A percentile compares a stretch with the other conserved stretches of the same genome.
These are phyloP conservation scores for Fusarium buharicum DNA, from an alignment of 2,329 filamentous ascomycete species.

Conservation along the genomic window DNA sequence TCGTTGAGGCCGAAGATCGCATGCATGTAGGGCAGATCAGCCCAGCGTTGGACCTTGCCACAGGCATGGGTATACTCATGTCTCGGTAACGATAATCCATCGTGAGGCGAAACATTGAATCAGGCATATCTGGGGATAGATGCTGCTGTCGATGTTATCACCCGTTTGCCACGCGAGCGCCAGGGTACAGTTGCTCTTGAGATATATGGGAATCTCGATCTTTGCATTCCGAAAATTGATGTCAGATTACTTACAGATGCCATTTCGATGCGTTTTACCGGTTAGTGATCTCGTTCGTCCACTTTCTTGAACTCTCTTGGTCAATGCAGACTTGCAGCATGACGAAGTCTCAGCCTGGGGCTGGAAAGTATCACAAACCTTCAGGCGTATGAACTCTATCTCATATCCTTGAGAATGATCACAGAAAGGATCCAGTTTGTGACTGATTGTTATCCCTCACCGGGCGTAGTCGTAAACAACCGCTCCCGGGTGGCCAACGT, in stretches of 20 bases:
- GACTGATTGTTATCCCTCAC: not conserved
- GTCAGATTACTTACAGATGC: not conserved
- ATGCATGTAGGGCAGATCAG: slow-evolving; percentile 1
- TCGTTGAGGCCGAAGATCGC: not conserved
- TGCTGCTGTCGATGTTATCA: slow-evolving; percentile 1
- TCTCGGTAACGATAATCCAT: slow-evolving; percentile 8
- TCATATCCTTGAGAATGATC: too few relatives aligned
- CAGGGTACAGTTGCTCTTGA: not conserved
- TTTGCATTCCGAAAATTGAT: not conserved
- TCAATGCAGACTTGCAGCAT: too few relatives aligned
- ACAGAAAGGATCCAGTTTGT: not conserved
- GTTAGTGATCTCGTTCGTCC: too few relatives aligned
- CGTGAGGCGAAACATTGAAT: slow-evolving; percentile 2
- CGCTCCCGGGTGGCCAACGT: not conserved
- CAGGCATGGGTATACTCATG: not conserved
- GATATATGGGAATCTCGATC: not conserved
- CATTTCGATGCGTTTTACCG: too few relatives aligned
- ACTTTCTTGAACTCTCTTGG: too few relatives aligned
- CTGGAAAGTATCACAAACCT: too few relatives aligned
- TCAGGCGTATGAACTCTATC: too few relatives aligned
- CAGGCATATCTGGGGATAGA: not conserved
- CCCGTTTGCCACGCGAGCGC: slow-evolving; percentile 7
- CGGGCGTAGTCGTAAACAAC: not conserved
- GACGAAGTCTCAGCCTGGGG: too few relatives aligned
- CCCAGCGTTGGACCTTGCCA: not conserved